A percentile compares a stretch with the other conserved stretches of the same genome.
Evolutionary conservation across 2,329 filamentous ascomycete species (phyloP).

Genomic region (Microdochium bolleyi): DNA sequence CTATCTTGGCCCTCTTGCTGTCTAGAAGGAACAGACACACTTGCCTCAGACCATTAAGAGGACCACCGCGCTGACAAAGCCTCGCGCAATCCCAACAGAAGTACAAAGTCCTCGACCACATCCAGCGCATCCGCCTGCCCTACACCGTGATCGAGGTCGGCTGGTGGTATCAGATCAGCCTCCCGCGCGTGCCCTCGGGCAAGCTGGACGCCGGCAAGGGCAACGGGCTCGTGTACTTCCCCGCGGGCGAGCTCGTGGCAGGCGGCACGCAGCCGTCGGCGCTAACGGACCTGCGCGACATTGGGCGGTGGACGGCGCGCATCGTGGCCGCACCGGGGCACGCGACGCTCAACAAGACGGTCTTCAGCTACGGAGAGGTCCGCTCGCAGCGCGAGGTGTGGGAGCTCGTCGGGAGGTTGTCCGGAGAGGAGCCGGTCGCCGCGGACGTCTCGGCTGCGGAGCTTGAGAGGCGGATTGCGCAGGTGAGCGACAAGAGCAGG

Average conservation of each 20-base stretch:
- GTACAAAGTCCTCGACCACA: background rate
- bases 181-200: conserved; percentile 1
- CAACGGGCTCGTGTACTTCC: background rate
- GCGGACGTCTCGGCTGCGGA: conserved; percentile 21
- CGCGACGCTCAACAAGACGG: conserved; percentile 43
- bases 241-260: too few relatives aligned
- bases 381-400: conserved; percentile 37
- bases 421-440: conserved; percentile 40
- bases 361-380: conserved; percentile 39
- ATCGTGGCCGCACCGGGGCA: conserved; percentile 36
- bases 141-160: conserved; percentile 3
- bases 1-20: background rate
- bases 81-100: too few relatives aligned
- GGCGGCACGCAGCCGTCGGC: conserved; percentile 30
- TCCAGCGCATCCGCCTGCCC: background rate
- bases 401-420: conserved; percentile 33
- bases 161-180: conserved; percentile 1
- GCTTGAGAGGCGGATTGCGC: background rate
- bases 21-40: too few relatives aligned
- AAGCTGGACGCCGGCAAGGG: background rate
- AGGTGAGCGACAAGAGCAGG: conserved; percentile 2
- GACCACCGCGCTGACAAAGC: too few relatives aligned
- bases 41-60: too few relatives aligned
- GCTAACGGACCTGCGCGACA: conserved; percentile 41
- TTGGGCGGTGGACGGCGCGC: conserved; percentile 40